Evolutionary conservation across 495 filamentous ascomycete species (phyloP).

Genomic region (Hypomontagnella submonticulosa): DNA sequence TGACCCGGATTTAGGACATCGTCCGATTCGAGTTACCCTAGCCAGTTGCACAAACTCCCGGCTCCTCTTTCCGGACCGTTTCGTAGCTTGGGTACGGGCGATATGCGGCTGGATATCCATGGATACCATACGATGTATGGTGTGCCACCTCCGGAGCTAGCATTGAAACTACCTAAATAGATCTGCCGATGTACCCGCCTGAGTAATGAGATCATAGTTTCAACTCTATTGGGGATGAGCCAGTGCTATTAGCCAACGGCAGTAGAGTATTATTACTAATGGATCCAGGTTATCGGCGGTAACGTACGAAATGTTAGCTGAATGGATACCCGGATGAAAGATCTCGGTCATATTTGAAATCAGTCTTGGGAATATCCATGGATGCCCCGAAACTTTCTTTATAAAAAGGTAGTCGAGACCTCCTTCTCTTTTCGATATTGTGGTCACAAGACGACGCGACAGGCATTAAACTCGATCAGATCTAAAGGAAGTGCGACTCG

Average conservation of each 20-base stretch:
- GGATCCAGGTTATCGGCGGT: not conserved
- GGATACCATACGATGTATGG: too few species aligned
- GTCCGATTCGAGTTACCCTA: too few species aligned
- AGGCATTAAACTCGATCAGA: not conserved
- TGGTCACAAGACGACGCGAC: not conserved
- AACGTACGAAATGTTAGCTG: not conserved
- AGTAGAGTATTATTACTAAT: conserved; percentile 12
- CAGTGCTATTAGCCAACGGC: too few species aligned
- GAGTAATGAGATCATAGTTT: conserved; percentile 12
- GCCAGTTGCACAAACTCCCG: too few species aligned
- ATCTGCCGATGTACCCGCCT: not conserved
- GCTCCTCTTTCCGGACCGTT: too few species aligned
- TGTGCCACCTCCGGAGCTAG: too few species aligned
- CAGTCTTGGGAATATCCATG: not conserved
- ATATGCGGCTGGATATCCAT: too few species aligned
- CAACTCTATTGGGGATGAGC: not conserved
- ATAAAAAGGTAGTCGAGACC: conserved; percentile 17
- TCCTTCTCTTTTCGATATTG: not conserved
- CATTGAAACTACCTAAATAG: not conserved
- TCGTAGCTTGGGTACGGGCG: too few species aligned
- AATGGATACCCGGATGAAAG: too few species aligned
- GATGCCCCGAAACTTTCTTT: not conserved
- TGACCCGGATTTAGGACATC: too few species aligned
- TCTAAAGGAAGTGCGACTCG: not conserved
- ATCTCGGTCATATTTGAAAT: not conserved